Evolutionary conservation across 257 asterid species (phyloP).

Genomic region (Fraxinus pennsylvanica): DNA sequence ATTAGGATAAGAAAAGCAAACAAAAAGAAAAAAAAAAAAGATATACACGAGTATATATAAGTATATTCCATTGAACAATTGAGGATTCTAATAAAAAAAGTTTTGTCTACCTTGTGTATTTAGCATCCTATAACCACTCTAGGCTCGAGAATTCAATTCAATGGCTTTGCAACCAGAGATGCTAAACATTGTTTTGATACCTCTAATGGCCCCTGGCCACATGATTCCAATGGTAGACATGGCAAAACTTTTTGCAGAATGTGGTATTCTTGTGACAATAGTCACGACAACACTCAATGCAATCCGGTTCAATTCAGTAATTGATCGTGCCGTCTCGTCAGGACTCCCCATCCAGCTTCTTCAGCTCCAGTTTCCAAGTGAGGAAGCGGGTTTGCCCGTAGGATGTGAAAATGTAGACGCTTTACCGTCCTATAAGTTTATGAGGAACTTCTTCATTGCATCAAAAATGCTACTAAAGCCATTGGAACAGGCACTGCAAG

Average conservation of each 20-base stretch:
- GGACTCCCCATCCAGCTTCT: slow-evolving; percentile 40
- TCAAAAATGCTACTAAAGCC: slow-evolving; percentile 33
- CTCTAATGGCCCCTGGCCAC: slow-evolving; percentile 38
- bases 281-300: slow-evolving; percentile 48
- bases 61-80: not conserved
- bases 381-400: slow-evolving; percentile 50
- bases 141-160: not conserved
- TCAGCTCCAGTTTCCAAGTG: slow-evolving; percentile 41
- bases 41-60: not conserved
- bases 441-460: slow-evolving; percentile 38
- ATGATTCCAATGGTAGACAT: slow-evolving; percentile 58
- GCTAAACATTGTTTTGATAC: not conserved
- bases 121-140: not conserved
- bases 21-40: not conserved
- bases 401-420: slow-evolving; percentile 55
- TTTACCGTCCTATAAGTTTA: slow-evolving; percentile 35
- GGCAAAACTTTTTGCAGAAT: slow-evolving; percentile 41
- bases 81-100: not conserved
- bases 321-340: slow-evolving; percentile 33
- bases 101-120: not conserved
- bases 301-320: slow-evolving; percentile 27
- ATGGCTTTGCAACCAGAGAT: not conserved
- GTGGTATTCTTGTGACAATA: slow-evolving; percentile 33
- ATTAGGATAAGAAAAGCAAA: no score
- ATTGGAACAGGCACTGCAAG: slow-evolving; percentile 29